phyloP scores from a whole-genome alignment of 306 rosid genomes.

The Rosa multiflora region DNA sequence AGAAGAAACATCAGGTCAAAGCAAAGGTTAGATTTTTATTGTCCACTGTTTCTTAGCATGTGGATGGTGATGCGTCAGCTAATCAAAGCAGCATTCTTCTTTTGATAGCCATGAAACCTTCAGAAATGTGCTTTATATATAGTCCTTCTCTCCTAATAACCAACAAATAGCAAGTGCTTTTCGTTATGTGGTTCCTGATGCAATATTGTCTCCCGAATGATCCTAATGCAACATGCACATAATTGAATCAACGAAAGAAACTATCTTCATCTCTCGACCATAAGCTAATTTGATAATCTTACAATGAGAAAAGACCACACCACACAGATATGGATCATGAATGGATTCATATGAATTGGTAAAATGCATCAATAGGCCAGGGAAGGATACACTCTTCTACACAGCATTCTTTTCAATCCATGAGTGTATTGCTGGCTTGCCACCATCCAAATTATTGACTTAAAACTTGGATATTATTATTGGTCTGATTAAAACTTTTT shows the following conservation, averaged over 20 bases:
- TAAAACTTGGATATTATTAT: not conserved
- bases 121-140: too few relatives aligned
- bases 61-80: not conserved
- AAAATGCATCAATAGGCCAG: not conserved
- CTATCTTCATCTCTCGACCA: not conserved
- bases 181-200: not conserved
- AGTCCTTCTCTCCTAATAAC: too few relatives aligned
- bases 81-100: not conserved
- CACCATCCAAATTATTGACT: not conserved
- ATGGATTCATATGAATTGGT: not conserved
- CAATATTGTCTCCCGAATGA: too few relatives aligned
- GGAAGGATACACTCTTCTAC: not conserved
- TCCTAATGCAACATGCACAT: not conserved
- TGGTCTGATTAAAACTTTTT: not conserved
- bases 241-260: not conserved
- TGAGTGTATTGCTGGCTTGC: not conserved
- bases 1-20: constrained; percentile 35
- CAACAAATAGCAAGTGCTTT: not conserved
- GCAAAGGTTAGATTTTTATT: constrained; percentile 38
- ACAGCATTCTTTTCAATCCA: not conserved
- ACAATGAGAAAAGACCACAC: not conserved
- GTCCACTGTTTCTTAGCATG: not conserved
- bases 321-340: not conserved
- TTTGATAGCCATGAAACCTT: not conserved
- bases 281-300: not conserved